Conservation (phyloP, 805 yeast genomes). For the Ogataea polymorpha region DNA sequence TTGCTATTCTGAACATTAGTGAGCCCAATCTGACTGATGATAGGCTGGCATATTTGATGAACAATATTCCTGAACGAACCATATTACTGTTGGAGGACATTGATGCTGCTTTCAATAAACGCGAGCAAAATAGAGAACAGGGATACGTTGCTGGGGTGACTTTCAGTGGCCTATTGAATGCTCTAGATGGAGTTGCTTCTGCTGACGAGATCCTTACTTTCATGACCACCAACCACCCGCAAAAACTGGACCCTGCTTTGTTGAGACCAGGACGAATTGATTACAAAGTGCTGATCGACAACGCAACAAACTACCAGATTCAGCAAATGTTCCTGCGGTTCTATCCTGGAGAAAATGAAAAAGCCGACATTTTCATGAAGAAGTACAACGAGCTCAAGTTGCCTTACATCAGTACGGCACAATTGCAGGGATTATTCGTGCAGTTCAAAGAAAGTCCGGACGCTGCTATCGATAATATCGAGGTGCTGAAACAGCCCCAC, state of each 20-base stretch:
- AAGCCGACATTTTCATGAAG: slow-evolving; percentile 50
- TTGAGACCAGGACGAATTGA: slow-evolving; percentile 95
- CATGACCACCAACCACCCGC: slow-evolving; percentile 99
- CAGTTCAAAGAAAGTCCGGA: slow-evolving; percentile 82
- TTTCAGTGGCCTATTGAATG: slow-evolving; percentile 89
- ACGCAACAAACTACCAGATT: slow-evolving; percentile 83
- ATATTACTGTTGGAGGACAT: slow-evolving; percentile 85
- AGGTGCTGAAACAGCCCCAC: slow-evolving; percentile 37
- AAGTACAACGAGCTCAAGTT: slow-evolving; percentile 46
- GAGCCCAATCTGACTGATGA: slow-evolving; percentile 94
- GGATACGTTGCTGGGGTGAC: slow-evolving; percentile 90
- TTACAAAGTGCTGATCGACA: slow-evolving; percentile 73
- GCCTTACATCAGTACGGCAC: slow-evolving; percentile 80
- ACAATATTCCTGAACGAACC: slow-evolving; percentile 89
- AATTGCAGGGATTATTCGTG: slow-evolving; percentile 91
- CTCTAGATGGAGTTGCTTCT: slow-evolving; percentile 95
- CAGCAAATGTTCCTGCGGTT: slow-evolving; percentile 82
- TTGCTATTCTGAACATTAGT: slow-evolving; percentile 86
- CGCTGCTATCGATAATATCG: slow-evolving; percentile 67
- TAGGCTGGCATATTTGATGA: slow-evolving; percentile 90
- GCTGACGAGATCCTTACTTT: slow-evolving; percentile 95
- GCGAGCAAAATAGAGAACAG: slow-evolving; percentile 71
- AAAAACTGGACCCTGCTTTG: slow-evolving; percentile 86
- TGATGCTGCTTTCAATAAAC: slow-evolving; percentile 89
- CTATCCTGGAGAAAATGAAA: slow-evolving; percentile 59